Evolutionary conservation across 2,329 filamentous ascomycete genomes (phyloP).

Genomic region (Epicoccum nigrum): DNA sequence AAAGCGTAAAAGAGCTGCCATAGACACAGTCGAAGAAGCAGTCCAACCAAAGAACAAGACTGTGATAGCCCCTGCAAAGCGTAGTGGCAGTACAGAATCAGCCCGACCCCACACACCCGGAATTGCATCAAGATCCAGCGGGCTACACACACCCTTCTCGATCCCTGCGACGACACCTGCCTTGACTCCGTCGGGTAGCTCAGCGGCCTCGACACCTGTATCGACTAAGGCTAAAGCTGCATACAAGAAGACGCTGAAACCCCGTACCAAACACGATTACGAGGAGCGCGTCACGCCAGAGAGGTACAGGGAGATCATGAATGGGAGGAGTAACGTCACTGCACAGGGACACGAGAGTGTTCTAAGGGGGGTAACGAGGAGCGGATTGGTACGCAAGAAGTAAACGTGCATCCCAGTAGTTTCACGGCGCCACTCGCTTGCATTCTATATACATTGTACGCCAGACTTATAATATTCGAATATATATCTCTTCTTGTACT

Average conservation of each 20-base stretch:
- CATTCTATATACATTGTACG: background rate
- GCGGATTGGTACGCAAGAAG: background rate
- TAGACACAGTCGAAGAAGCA: background rate
- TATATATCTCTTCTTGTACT: background rate
- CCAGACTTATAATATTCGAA: background rate
- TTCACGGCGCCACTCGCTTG: background rate
- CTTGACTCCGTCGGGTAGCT: background rate
- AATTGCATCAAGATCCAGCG: background rate
- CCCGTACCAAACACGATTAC: slow-evolving; percentile 2
- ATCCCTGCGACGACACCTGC: background rate
- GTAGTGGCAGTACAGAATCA: background rate
- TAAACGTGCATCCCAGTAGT: background rate
- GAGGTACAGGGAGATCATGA: background rate
- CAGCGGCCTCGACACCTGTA: slow-evolving; percentile 1
- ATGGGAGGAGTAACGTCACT: background rate
- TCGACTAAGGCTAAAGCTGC: background rate
- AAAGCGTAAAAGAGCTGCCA: slow-evolving; percentile 5
- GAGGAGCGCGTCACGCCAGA: slow-evolving; percentile 6
- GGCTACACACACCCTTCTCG: background rate
- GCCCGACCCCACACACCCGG: background rate
- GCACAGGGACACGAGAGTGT: background rate
- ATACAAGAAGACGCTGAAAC: slow-evolving; percentile 1
- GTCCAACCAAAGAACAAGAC: no score
- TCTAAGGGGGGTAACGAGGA: background rate
- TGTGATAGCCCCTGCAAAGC: background rate